Conservation (phyloP, 805 yeast genomes). For the Saccharomyces paradoxus region DNA sequence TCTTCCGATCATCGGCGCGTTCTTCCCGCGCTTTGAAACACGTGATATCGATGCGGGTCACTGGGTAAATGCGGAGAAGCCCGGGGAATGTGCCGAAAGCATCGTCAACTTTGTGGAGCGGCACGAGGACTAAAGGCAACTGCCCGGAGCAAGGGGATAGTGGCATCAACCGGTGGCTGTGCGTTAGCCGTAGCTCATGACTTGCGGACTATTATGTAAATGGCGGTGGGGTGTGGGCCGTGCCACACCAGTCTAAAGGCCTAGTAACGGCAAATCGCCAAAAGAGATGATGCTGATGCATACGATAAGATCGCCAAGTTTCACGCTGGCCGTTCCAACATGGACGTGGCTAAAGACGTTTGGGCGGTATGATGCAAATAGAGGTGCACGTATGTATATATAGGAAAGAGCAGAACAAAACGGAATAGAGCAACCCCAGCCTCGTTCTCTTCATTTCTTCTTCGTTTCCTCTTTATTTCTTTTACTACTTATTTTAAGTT, state of each 20-base stretch:
- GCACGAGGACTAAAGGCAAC: slow-evolving; percentile 24
- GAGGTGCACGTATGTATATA: neutral
- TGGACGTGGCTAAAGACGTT: neutral
- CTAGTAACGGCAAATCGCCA: neutral
- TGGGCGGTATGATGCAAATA: neutral
- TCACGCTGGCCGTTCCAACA: neutral
- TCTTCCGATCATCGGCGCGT: slow-evolving; percentile 60
- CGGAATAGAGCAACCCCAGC: neutral
- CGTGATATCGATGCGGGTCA: slow-evolving; percentile 80
- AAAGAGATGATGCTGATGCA: neutral
- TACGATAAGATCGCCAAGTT: neutral
- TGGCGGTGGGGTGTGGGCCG: neutral
- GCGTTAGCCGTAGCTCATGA: neutral
- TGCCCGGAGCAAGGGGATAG: neutral
- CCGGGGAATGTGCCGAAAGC: slow-evolving; percentile 58
- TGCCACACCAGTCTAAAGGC: neutral
- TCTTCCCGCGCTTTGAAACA: slow-evolving; percentile 70
- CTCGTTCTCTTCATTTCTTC: neutral
- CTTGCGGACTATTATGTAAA: neutral
- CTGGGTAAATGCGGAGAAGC: slow-evolving; percentile 87
- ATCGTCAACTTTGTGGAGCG: slow-evolving; percentile 56
- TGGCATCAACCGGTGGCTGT: neutral
- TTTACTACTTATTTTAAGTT: neutral
- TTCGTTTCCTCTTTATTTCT: neutral
- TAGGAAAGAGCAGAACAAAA: neutral